Evolutionary conservation across 805 yeast species (phyloP).

Genomic region (Allodekkera sacchari): DNA sequence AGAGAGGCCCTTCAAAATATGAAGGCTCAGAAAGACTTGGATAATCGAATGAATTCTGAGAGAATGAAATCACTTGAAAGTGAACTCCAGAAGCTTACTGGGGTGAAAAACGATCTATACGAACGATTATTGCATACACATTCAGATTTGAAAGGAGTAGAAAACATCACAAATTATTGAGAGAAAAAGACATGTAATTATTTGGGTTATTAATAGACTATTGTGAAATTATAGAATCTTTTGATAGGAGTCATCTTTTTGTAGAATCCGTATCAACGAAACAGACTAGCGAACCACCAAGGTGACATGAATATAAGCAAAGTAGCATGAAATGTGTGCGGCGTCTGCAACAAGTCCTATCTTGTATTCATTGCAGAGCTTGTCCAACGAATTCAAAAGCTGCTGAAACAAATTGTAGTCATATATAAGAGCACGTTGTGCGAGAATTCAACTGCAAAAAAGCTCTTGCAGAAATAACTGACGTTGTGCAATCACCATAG

Average conservation of each 20-base stretch:
- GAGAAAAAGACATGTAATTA: no score
- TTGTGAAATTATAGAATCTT: no score
- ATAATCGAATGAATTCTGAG: slow-evolving; percentile 3
- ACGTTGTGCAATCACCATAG: slow-evolving; percentile 52
- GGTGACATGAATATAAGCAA: no score
- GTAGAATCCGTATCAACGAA: no score
- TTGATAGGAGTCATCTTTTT: no score
- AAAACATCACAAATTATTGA: no score
- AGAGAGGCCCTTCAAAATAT: slow-evolving; percentile 13
- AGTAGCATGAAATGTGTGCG: no score
- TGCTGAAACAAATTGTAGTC: slow-evolving; percentile 32
- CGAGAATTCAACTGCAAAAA: slow-evolving; percentile 41
- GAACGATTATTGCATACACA: no score
- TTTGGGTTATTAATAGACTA: no score
- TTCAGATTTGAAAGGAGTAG: no score
- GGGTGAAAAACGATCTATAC: slow-evolving; percentile 9
- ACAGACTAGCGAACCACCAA: no score
- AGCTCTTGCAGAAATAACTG: slow-evolving; percentile 9
- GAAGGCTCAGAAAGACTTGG: slow-evolving; percentile 20
- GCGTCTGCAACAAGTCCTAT: slow-evolving; percentile 49
- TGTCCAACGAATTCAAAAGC: slow-evolving; percentile 30
- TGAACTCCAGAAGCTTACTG: slow-evolving; percentile 6
- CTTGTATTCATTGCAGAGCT: slow-evolving; percentile 38
- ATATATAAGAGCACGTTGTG: slow-evolving; percentile 44
- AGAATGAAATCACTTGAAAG: slow-evolving; percentile 4